Percentiles rank a stretch among this genome's conserved stretches.
phyloP scores from a whole-genome alignment of 2,329 filamentous ascomycete species.

The Parastagonospora nodorum region DNA sequence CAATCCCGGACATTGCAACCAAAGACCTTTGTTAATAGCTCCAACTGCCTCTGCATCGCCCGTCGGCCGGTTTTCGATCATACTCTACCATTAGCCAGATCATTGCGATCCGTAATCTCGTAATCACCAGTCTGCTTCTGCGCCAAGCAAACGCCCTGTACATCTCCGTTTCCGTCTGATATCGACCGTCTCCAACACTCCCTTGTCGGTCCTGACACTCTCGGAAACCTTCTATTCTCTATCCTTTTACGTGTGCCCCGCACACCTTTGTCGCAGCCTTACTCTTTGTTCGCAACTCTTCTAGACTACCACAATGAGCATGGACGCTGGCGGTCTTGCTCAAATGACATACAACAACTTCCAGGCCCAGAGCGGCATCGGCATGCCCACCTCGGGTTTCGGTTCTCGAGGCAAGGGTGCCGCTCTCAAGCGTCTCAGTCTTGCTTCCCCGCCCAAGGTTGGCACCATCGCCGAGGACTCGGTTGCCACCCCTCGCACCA shows the following conservation, averaged over 20 bases:
- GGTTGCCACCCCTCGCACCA: constrained; percentile 80
- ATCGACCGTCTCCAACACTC: constrained; percentile 22
- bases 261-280: constrained; percentile 38
- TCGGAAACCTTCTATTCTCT: constrained; percentile 33
- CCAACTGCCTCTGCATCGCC: constrained; percentile 43
- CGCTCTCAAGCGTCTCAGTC: constrained; percentile 83
- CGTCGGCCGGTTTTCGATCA: constrained; percentile 45
- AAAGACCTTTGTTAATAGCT: constrained; percentile 43
- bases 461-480: constrained; percentile 69
- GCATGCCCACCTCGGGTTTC: constrained; percentile 78
- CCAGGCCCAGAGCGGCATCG: constrained; percentile 68
- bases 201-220: constrained; percentile 21
- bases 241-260: constrained; percentile 34
- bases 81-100: constrained; percentile 36
- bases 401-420: constrained; percentile 84
- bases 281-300: constrained; percentile 35
- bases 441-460: constrained; percentile 75
- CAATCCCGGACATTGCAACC: constrained; percentile 19
- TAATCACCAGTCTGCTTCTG: constrained; percentile 41
- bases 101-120: constrained; percentile 48
- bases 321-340: constrained; percentile 99
- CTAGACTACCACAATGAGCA: constrained; percentile 53
- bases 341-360: constrained; percentile 90
- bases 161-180: constrained; percentile 11
- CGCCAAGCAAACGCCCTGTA: constrained; percentile 27